phyloP scores from a whole-genome alignment of 345 rosid genomes.

The Citrus hindsii region DNA sequence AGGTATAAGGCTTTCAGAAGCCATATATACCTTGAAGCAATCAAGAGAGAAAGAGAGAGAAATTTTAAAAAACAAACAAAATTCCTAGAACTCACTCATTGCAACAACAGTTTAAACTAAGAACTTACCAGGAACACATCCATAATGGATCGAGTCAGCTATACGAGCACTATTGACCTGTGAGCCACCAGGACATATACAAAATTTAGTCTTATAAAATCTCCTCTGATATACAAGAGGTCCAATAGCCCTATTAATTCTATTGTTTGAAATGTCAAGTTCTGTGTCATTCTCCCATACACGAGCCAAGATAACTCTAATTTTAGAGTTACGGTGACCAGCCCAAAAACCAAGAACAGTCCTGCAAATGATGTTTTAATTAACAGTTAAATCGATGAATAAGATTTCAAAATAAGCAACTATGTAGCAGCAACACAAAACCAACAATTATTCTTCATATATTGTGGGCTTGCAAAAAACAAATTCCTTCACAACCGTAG shows the following conservation, averaged over 20 bases:
- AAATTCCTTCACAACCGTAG: neutral
- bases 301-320: conserved; percentile 90
- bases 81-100: neutral
- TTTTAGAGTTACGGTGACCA: conserved; percentile 91
- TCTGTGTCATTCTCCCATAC: conserved; percentile 96
- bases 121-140: conserved; percentile 87
- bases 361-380: conserved; percentile 45
- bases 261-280: conserved; percentile 82
- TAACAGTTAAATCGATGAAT: neutral
- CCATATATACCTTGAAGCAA: neutral
- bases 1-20: neutral
- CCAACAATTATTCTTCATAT: neutral
- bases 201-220: conserved; percentile 82
- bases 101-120: neutral
- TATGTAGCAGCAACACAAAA: neutral
- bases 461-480: neutral
- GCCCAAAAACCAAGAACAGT: conserved; percentile 95
- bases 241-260: conserved; percentile 84
- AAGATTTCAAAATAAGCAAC: neutral
- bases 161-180: conserved; percentile 98
- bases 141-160: conserved; percentile 94
- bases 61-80: neutral
- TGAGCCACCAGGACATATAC: conserved; percentile 98
- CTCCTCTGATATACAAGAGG: conserved; percentile 84
- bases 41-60: neutral